Base-by-base conservation (phyloP, 2,329 filamentous ascomycete species). In the Claviceps pusilla region DNA sequence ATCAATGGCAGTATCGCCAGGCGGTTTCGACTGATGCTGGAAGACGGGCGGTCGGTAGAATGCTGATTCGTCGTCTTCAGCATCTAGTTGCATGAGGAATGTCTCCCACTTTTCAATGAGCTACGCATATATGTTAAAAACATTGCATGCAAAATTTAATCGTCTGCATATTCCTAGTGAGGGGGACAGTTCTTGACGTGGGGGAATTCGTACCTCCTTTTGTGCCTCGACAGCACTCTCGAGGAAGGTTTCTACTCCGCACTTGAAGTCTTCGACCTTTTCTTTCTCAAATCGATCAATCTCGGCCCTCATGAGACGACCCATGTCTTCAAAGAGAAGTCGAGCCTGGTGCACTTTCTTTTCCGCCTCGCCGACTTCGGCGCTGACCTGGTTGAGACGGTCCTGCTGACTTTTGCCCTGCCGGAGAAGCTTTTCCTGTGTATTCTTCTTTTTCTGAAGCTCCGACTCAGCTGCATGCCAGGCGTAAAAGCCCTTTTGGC, bases 241-340 rank as follows among this genome's bases (percentile, higher is more conserved):
- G 62, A 98, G 71, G 71, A 95, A 98, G 1, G 93, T 98, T 73
- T 98, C 93, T 2, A 98, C 90, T 0, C 90, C 91, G 58, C 87
- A 93, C 76, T 98, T 98, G 70, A 98, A 98, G 67, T 98, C 93
- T 67, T 98, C 93, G 3, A 98, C 93, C 75, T 98, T 98, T 71
- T 98, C 93, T 62, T 80, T 81, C 72, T 98, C 93, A 64, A 98
- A 98, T 19, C 90, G 79, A 63, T 97, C 93, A 60, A 98, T 76
- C 69, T 98, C 93, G 41, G 77, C 78, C 57, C 89, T 82, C 89
- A 98, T 93, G 65, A 96, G 73, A 12, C 89, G 79, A 14, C 93
- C 93, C 90, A 98, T 97, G 65, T 98, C 93, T 60, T 98, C 93
- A 64, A 98, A 98, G 48, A 96, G 71, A 55, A 97, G 71, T 53